Percentiles rank a stretch among this genome's conserved stretches.
phyloP scores from a whole-genome alignment of 345 rosid genomes.

The Adansonia digitata region DNA sequence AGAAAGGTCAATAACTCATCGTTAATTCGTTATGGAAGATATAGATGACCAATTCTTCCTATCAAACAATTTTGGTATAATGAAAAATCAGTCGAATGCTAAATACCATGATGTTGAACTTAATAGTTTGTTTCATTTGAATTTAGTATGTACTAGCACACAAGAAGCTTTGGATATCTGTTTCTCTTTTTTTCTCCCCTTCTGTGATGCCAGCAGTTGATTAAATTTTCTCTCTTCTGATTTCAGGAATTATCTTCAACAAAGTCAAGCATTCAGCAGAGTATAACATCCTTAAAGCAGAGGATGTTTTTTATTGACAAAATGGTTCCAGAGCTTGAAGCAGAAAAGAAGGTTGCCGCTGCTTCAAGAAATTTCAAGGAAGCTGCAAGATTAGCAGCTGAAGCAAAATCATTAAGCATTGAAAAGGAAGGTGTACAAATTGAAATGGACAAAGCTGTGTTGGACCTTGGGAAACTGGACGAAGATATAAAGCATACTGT shows the following conservation, averaged over 20 bases:
- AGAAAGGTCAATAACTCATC: no score
- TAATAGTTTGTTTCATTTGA: no score
- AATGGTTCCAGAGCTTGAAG: constrained; percentile 78
- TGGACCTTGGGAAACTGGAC: constrained; percentile 52
- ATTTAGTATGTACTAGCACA: neutral
- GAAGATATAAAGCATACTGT: constrained; percentile 54
- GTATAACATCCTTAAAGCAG: constrained; percentile 60
- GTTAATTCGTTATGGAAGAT: neutral
- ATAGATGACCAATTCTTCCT: neutral
- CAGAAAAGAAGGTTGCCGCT: constrained; percentile 88
- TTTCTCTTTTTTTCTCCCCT: no score
- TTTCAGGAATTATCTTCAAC: constrained; percentile 66
- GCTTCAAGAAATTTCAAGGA: constrained; percentile 86
- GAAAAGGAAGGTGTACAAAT: constrained; percentile 57
- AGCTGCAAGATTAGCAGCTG: constrained; percentile 87
- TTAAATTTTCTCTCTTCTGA: constrained; percentile 8
- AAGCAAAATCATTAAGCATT: constrained; percentile 64
- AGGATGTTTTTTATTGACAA: constrained; percentile 65
- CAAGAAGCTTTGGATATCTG: no score
- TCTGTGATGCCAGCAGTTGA: no score
- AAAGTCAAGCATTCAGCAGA: constrained; percentile 78
- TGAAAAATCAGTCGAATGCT: neutral
- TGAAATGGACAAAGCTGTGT: constrained; percentile 49
- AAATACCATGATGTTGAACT: neutral
- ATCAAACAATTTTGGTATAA: neutral